A percentile compares a stretch with the other conserved stretches of the same genome.
Conservation (phyloP, 148 eudicot species). For the Rhododendron mucronatum region DNA sequence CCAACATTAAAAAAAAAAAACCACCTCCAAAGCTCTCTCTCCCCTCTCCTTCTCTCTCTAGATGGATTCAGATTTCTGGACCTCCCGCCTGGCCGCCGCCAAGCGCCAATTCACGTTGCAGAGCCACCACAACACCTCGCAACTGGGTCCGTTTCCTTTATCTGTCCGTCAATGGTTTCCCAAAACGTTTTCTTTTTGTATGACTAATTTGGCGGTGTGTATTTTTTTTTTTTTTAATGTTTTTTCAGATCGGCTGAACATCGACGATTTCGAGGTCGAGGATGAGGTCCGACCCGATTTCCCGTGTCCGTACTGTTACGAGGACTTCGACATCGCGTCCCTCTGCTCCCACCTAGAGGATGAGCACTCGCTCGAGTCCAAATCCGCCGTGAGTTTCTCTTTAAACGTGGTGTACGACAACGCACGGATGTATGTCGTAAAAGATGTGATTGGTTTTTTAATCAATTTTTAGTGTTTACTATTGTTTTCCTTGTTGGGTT, state of each 20-base stretch:
- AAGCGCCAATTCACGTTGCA: constrained; percentile 66
- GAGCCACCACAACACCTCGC: constrained; percentile 36
- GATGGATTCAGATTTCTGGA: constrained; percentile 92
- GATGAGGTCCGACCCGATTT: constrained; percentile 77
- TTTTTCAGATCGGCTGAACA: constrained; percentile 61
- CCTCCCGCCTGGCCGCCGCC: constrained; percentile 75
- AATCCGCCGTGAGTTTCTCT: constrained; percentile 52
- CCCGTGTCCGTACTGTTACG: constrained; percentile 84
- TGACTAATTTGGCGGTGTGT: constrained; percentile 14
- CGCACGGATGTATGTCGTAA: neutral
- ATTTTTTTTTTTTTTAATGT: neutral
- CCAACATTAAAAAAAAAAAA: neutral
- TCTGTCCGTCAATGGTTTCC: neutral
- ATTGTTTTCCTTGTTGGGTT: neutral
- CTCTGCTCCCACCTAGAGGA: constrained; percentile 85
- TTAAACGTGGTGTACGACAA: neutral
- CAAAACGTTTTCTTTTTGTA: neutral
- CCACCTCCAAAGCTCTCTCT: neutral
- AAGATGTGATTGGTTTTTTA: neutral
- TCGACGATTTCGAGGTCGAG: constrained; percentile 75
- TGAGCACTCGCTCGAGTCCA: constrained; percentile 75
- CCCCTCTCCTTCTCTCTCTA: neutral
- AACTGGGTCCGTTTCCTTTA: constrained; percentile 42
- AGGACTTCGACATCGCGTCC: constrained; percentile 75
- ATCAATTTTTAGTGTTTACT: neutral